Evolutionary conservation across 305 asterid genomes (phyloP).

Genomic region (Plantago rigida): DNA sequence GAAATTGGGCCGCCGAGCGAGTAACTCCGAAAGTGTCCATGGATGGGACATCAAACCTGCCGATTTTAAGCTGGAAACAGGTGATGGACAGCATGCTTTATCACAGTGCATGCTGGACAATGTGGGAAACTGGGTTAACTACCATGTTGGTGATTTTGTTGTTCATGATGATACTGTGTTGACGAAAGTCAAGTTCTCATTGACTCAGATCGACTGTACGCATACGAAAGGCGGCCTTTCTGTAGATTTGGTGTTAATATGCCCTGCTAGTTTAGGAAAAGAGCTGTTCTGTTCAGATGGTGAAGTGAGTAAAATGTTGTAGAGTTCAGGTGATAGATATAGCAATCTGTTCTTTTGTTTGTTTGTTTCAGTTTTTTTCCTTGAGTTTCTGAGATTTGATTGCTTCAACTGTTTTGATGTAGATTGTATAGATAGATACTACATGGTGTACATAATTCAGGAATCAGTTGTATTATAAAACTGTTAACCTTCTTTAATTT

Average conservation of each 20-base stretch:
- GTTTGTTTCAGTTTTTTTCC: slow-evolving; percentile 19
- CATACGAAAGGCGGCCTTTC: slow-evolving; percentile 80
- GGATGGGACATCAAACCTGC: slow-evolving; percentile 82
- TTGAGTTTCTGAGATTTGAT: slow-evolving; percentile 17
- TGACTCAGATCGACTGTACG: slow-evolving; percentile 78
- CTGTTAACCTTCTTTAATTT: background rate
- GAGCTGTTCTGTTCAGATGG: slow-evolving; percentile 30
- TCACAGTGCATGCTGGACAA: slow-evolving; percentile 43
- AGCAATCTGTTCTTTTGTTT: slow-evolving; percentile 14
- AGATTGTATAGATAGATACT: slow-evolving; percentile 2
- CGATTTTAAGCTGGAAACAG: slow-evolving; percentile 48
- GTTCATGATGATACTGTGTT: slow-evolving; percentile 34
- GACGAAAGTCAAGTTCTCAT: slow-evolving; percentile 47
- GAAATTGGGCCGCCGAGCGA: slow-evolving; percentile 39
- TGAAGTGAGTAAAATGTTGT: slow-evolving; percentile 23
- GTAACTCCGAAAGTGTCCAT: slow-evolving; percentile 42
- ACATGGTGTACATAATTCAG: slow-evolving; percentile 18
- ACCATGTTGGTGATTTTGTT: slow-evolving; percentile 62
- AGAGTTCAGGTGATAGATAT: slow-evolving; percentile 21
- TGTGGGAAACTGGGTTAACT: slow-evolving; percentile 63
- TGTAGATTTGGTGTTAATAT: slow-evolving; percentile 63
- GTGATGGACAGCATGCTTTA: slow-evolving; percentile 45
- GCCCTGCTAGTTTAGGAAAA: slow-evolving; percentile 46
- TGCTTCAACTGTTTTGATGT: slow-evolving; percentile 21
- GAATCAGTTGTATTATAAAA: background rate